Percentiles rank a stretch among this genome's conserved stretches.
Conservation (phyloP, 1,139 yeast genomes). For the Magnusiomyces sp. region DNA sequence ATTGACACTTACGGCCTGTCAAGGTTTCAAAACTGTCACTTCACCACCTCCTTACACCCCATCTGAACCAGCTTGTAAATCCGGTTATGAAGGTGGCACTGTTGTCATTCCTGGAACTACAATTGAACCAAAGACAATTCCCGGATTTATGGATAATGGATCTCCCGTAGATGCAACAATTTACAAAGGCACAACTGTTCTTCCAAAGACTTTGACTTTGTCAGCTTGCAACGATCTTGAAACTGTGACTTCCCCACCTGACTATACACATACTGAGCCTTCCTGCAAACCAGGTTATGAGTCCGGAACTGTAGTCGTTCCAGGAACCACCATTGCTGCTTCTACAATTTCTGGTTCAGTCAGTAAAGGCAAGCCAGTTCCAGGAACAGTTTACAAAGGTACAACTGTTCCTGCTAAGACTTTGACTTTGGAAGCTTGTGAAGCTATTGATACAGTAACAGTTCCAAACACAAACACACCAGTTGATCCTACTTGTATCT, state of each 20-base stretch:
- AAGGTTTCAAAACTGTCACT: slow-evolving; percentile 7
- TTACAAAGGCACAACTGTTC: slow-evolving; percentile 5
- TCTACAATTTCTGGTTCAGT: slow-evolving; percentile 2
- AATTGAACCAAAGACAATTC: not conserved
- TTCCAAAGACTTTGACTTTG: slow-evolving; percentile 2
- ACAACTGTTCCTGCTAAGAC: slow-evolving; percentile 2
- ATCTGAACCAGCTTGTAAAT: slow-evolving; percentile 2
- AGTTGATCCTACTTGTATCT: not conserved
- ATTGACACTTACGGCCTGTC: slow-evolving; percentile 7
- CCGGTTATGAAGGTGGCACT: slow-evolving; percentile 5
- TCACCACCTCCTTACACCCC: not conserved
- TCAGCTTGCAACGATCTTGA: slow-evolving; percentile 8
- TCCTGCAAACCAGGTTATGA: not conserved
- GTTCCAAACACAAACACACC: not conserved
- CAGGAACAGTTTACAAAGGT: slow-evolving; percentile 1
- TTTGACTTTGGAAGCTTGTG: not conserved
- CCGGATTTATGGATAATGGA: slow-evolving; percentile 6
- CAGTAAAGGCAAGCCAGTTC: slow-evolving; percentile 2
- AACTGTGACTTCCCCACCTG: slow-evolving; percentile 8
- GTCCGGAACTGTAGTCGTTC: slow-evolving; percentile 2
- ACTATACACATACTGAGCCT: slow-evolving; percentile 2
- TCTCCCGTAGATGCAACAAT: slow-evolving; percentile 10
- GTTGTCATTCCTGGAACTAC: slow-evolving; percentile 1
- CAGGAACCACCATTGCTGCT: slow-evolving; percentile 6
- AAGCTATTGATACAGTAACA: not conserved